Conservation (phyloP, 2,329 filamentous ascomycete genomes). For the Chaetomium globosum region DNA sequence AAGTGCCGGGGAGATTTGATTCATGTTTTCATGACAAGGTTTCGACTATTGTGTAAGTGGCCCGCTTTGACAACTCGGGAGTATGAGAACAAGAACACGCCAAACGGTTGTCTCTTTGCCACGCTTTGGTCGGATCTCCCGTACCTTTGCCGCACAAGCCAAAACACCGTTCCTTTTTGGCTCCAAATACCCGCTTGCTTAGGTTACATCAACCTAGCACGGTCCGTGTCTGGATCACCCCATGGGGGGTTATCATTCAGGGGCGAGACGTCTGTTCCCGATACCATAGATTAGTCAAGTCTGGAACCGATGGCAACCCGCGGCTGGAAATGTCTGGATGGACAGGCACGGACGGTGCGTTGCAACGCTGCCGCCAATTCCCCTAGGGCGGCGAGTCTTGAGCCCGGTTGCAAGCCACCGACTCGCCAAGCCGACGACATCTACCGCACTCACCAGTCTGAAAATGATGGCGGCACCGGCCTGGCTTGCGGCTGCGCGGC, state of each 20-base stretch:
- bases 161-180: not conserved
- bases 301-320: slow-evolving; percentile 27
- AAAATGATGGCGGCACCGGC: not conserved
- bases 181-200: not conserved
- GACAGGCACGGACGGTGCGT: not conserved
- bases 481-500: not conserved
- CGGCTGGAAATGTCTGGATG: not conserved
- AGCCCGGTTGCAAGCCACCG: not conserved
- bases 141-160: not conserved
- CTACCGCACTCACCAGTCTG: not conserved
- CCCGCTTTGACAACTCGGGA: not conserved
- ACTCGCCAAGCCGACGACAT: not conserved
- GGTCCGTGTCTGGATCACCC: slow-evolving; percentile 12
- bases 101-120: not conserved
- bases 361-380: slow-evolving; percentile 7
- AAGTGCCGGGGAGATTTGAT: not conserved
- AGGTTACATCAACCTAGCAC: slow-evolving; percentile 26
- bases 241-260: slow-evolving; percentile 1
- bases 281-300: slow-evolving; percentile 32
- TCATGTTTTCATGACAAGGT: not conserved
- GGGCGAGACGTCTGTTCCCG: slow-evolving; percentile 20
- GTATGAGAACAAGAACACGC: not conserved
- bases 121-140: not conserved
- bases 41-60: not conserved
- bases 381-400: not conserved